Conservation (phyloP, 768 basidiomycete genomes). For the Leccinum aurantiacum region DNA sequence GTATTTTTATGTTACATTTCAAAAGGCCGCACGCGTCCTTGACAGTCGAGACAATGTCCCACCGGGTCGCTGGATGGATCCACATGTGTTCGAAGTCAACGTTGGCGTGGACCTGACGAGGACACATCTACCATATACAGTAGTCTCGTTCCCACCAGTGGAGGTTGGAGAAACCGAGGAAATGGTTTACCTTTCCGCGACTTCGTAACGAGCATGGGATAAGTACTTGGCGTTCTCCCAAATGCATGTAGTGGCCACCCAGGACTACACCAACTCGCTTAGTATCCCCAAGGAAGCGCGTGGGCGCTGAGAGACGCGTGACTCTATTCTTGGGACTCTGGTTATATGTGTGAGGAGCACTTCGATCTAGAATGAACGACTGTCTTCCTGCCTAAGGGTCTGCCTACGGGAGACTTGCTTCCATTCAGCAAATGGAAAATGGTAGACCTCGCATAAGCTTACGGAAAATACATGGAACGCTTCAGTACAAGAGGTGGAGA, state of each 20-base stretch:
- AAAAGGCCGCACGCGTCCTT: background rate
- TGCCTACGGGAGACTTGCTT: no score
- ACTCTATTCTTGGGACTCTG: conserved; percentile 16
- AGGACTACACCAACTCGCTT: background rate
- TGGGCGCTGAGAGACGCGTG: background rate
- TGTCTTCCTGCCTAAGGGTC: no score
- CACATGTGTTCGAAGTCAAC: conserved; percentile 11
- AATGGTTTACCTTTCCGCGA: conserved; percentile 12
- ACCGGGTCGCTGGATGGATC: conserved; percentile 13
- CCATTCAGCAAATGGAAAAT: background rate
- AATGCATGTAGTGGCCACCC: conserved; percentile 3
- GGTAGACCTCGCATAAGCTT: conserved; percentile 10
- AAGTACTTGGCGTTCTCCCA: conserved; percentile 15
- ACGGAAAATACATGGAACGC: conserved; percentile 4
- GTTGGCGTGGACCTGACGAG: conserved; percentile 11
- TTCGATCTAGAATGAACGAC: no score
- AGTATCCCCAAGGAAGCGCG: background rate
- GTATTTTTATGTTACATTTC: no score
- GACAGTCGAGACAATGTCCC: background rate
- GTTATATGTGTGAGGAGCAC: background rate
- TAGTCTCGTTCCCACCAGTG: background rate
- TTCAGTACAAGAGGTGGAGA: conserved; percentile 9
- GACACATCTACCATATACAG: background rate
- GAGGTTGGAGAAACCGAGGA: background rate
- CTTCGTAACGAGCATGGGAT: conserved; percentile 13